Conservation (phyloP, 805 yeast genomes). For the Sporopachydermia lactativora region DNA sequence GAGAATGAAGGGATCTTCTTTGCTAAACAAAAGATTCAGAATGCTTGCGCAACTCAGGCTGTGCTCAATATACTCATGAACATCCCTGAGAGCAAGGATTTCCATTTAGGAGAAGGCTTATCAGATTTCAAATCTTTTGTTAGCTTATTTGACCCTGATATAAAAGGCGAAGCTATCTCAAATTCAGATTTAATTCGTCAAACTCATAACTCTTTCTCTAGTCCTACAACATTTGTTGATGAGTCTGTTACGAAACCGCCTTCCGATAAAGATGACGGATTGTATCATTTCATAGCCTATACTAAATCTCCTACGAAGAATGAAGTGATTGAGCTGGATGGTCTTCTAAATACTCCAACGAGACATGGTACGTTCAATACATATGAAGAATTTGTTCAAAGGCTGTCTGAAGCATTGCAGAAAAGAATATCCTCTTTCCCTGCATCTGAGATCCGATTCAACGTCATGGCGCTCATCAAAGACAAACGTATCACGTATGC, state of each 20-base stretch:
- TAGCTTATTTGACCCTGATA: constrained; percentile 35
- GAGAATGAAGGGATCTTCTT: constrained; percentile 32
- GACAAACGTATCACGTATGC: constrained; percentile 29
- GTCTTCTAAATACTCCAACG: constrained; percentile 41
- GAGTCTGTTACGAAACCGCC: constrained; percentile 17
- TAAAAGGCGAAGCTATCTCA: constrained; percentile 47
- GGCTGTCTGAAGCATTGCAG: constrained; percentile 30
- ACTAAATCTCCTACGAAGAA: constrained; percentile 25
- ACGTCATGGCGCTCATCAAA: constrained; percentile 37
- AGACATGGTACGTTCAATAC: constrained; percentile 30
- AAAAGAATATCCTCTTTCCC: constrained; percentile 33
- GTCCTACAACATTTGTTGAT: constrained; percentile 37
- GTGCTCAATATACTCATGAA: constrained; percentile 43
- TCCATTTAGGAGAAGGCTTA: constrained; percentile 37
- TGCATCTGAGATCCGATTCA: constrained; percentile 38
- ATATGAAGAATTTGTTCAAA: constrained; percentile 27
- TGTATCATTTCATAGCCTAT: constrained; percentile 50
- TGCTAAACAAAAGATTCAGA: constrained; percentile 48
- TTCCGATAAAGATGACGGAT: constrained; percentile 32
- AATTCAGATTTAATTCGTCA: constrained; percentile 41
- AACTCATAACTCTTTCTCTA: constrained; percentile 47
- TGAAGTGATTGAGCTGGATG: constrained; percentile 46
- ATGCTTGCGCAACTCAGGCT: constrained; percentile 68
- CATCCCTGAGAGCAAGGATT: constrained; percentile 16
- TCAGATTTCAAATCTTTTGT: constrained; percentile 34